These are phyloP conservation scores for Xerocomus spinulosus DNA, from an alignment of 768 basidiomycete species.

Conservation along the genomic window DNA sequence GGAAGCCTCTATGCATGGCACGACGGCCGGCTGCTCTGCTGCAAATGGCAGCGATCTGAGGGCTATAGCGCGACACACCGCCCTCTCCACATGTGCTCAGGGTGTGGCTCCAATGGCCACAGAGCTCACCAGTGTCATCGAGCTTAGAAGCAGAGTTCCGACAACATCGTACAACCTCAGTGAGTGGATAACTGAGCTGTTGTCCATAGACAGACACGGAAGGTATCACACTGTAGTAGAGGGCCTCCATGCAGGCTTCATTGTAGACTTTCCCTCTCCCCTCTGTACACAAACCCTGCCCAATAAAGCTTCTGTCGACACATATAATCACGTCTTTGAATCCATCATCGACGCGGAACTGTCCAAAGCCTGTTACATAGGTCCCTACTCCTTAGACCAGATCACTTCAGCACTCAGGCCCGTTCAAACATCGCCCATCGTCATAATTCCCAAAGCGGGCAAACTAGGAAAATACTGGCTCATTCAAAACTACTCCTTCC, in stretches of 20 bases:
- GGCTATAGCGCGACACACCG: no score
- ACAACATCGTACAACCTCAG: no score
- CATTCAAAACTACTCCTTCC: conserved; percentile 1
- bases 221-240: neutral
- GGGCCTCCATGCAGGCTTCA: neutral
- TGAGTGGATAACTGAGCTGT: no score
- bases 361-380: neutral
- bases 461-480: neutral
- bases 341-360: no score
- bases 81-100: no score
- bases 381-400: neutral
- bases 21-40: no score
- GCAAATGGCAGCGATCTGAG: no score
- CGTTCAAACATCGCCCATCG: neutral
- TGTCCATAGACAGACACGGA: no score
- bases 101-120: no score
- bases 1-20: no score
- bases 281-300: conserved; percentile 1
- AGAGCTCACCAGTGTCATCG: no score
- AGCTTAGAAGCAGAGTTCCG: no score
- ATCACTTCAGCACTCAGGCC: neutral
- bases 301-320: conserved; percentile 7
- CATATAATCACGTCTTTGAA: neutral
- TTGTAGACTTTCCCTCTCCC: conserved; percentile 5
- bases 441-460: neutral